Conservation (phyloP, 2,329 filamentous ascomycete genomes). For the Penicillium sp. region DNA sequence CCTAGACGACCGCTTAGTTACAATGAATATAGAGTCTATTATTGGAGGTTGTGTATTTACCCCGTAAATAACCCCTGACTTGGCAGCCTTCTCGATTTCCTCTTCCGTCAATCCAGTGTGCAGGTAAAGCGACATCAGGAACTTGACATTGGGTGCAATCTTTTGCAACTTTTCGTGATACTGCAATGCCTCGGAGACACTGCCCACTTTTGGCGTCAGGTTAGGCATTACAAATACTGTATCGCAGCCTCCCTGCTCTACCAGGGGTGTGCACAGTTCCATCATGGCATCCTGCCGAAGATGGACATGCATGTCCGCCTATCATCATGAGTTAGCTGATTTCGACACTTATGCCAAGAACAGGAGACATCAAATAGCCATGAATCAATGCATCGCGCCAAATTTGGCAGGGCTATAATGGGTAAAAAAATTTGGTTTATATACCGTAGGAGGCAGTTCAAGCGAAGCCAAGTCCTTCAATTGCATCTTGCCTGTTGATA, state of each 20-base stretch:
- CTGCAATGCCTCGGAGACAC: slow-evolving; percentile 59
- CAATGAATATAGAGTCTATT: slow-evolving; percentile 23
- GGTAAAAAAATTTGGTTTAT: neutral
- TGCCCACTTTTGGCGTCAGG: slow-evolving; percentile 60
- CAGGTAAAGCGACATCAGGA: slow-evolving; percentile 70
- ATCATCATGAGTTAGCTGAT: neutral
- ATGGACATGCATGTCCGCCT: slow-evolving; percentile 49
- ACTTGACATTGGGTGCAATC: slow-evolving; percentile 61
- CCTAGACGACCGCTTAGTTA: slow-evolving; percentile 49
- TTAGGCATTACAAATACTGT: slow-evolving; percentile 62
- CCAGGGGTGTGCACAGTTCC: slow-evolving; percentile 53
- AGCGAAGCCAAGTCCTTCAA: slow-evolving; percentile 11
- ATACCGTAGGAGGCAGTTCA: slow-evolving; percentile 15
- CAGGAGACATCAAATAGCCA: neutral
- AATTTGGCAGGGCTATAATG: neutral
- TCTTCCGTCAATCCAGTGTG: slow-evolving; percentile 63
- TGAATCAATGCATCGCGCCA: no score
- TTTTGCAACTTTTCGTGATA: slow-evolving; percentile 61
- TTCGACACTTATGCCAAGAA: neutral
- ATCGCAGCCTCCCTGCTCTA: slow-evolving; percentile 62
- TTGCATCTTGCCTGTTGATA: slow-evolving; percentile 8
- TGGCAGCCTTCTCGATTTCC: slow-evolving; percentile 68
- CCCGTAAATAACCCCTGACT: slow-evolving; percentile 62
- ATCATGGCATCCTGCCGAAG: slow-evolving; percentile 64
- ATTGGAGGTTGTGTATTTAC: slow-evolving; percentile 37